Conservation (phyloP, 1,284 basidiomycete species). For the Afroboletus lepidellus region DNA sequence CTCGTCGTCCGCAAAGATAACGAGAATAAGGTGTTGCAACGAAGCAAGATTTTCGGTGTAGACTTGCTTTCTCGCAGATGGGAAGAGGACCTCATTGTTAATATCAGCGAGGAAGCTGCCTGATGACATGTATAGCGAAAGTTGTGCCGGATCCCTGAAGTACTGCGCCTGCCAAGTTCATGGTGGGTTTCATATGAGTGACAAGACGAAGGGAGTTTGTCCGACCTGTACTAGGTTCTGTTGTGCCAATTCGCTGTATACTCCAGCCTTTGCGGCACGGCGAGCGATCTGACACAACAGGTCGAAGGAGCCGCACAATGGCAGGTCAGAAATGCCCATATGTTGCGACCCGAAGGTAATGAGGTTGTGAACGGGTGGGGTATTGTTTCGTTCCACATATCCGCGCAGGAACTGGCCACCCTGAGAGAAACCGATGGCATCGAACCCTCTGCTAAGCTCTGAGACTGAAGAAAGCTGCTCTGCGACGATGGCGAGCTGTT, state of each 20-base stretch:
- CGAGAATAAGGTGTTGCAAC: conserved; percentile 61
- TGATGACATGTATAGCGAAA: conserved; percentile 66
- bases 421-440: conserved; percentile 92
- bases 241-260: conserved; percentile 86
- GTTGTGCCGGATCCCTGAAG: conserved; percentile 81
- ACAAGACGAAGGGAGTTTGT: background rate
- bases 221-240: conserved; percentile 74
- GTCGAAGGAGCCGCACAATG: conserved; percentile 68
- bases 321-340: conserved; percentile 84
- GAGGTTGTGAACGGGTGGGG: conserved; percentile 77
- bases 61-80: conserved; percentile 50
- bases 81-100: conserved; percentile 63
- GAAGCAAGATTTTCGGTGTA: conserved; percentile 61
- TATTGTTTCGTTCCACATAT: conserved; percentile 84
- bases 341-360: conserved; percentile 88
- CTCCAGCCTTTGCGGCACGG: conserved; percentile 67
- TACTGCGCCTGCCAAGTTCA: conserved; percentile 77
- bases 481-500: conserved; percentile 67
- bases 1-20: conserved; percentile 68
- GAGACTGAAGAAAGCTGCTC: conserved; percentile 67
- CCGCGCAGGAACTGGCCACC: conserved; percentile 91
- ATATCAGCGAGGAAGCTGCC: conserved; percentile 74
- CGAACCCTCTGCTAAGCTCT: conserved; percentile 77
- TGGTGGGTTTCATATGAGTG: conserved; percentile 3
- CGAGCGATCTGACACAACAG: conserved; percentile 77